phyloP scores from a whole-genome alignment of 257 asterid genomes.

The Parsonsia alboflavescens region DNA sequence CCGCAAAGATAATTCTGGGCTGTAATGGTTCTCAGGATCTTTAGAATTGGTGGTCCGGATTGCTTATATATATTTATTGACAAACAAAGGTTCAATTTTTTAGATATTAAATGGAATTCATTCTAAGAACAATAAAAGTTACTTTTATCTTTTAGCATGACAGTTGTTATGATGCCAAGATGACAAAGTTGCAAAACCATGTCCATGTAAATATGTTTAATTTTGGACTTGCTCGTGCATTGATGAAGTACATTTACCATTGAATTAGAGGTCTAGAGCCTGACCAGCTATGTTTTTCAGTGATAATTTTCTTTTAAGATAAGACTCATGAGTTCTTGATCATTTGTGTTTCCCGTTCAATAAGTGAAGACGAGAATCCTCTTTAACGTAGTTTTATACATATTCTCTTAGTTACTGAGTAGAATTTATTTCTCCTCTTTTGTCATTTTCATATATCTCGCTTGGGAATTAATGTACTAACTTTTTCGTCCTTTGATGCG shows the following conservation, averaged over 20 bases:
- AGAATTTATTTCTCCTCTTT: neutral
- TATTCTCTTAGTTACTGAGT: too few species aligned
- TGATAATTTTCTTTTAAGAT: neutral
- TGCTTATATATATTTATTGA: neutral
- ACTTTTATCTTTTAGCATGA: neutral
- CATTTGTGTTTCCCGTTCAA: neutral
- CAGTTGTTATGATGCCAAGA: neutral
- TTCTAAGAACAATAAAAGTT: neutral
- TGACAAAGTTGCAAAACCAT: too few species aligned
- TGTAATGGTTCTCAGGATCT: neutral
- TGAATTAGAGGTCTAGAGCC: neutral
- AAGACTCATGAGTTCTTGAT: neutral
- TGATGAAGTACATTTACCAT: neutral
- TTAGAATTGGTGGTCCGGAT: neutral
- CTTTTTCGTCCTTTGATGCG: neutral
- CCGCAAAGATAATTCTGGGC: neutral
- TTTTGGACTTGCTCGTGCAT: neutral
- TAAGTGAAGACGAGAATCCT: neutral
- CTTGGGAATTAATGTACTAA: neutral
- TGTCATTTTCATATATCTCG: neutral
- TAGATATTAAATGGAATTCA: neutral
- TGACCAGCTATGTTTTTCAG: neutral
- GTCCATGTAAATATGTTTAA: neutral
- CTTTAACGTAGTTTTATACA: neutral
- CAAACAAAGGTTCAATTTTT: neutral